A percentile compares a stretch with the other conserved stretches of the same genome.
phyloP scores from a whole-genome alignment of 352 stramenopile genomes.

The Albugo laibachii region DNA sequence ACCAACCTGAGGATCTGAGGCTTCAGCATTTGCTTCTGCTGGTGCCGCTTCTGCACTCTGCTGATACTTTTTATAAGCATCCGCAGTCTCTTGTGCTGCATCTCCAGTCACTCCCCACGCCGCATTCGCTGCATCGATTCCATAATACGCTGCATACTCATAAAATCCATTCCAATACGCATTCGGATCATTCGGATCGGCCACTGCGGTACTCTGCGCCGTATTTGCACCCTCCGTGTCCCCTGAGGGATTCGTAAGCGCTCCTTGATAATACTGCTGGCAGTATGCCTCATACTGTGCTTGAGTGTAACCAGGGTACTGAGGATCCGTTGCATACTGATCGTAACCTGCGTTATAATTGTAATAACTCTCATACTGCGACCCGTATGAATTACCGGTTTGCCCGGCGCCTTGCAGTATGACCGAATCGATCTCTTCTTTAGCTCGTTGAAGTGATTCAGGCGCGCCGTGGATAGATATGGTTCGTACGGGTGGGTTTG shows the following conservation, averaged over 20 bases:
- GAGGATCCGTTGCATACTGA: slow-evolving; percentile 31
- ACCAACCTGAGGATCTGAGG: too few species aligned
- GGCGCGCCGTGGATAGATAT: slow-evolving; percentile 56
- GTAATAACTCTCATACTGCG: slow-evolving; percentile 5
- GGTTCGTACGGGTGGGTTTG: slow-evolving; percentile 74
- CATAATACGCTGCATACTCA: slow-evolving; percentile 78
- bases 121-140: slow-evolving; percentile 62
- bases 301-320: slow-evolving; percentile 30
- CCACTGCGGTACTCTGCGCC: slow-evolving; percentile 12
- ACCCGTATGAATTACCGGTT: slow-evolving; percentile 12
- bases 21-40: slow-evolving; percentile 2
- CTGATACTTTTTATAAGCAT: slow-evolving; percentile 55
- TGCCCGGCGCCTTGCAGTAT: slow-evolving; percentile 54
- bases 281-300: slow-evolving; percentile 49
- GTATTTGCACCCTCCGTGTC: slow-evolving; percentile 7
- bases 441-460: slow-evolving; percentile 35
- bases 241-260: not conserved
- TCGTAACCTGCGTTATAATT: slow-evolving; percentile 7
- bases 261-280: slow-evolving; percentile 52
- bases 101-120: slow-evolving; percentile 69
- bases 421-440: slow-evolving; percentile 65
- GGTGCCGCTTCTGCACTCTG: slow-evolving; percentile 5
- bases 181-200: slow-evolving; percentile 72
- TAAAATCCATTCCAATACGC: slow-evolving; percentile 81
- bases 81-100: slow-evolving; percentile 38